These are phyloP conservation scores for Powellomyces hirtus DNA, from an alignment of 192 early-diverging fungal genomes.

Conservation along the genomic window DNA sequence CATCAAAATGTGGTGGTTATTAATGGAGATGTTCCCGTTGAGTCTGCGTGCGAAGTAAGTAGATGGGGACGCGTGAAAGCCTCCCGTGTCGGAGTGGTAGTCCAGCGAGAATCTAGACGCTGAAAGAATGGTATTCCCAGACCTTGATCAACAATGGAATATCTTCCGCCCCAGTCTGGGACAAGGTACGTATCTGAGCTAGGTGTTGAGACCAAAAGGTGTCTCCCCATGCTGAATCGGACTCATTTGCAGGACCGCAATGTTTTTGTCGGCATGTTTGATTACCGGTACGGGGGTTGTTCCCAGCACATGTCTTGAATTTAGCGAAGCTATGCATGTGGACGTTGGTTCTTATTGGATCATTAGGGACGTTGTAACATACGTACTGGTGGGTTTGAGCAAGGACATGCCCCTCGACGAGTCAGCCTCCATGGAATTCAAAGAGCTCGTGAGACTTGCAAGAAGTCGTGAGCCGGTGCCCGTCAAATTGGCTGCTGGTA, in stretches of 20 bases:
- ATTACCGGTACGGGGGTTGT: conserved; percentile 62
- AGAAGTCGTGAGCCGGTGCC: conserved; percentile 52
- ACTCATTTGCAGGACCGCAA: conserved; percentile 29
- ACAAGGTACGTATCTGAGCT: conserved; percentile 20
- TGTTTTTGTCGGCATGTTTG: conserved; percentile 81
- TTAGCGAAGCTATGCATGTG: no score
- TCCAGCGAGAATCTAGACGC: neutral
- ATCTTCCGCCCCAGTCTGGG: conserved; percentile 79
- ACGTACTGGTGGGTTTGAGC: conserved; percentile 64
- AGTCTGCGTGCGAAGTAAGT: conserved; percentile 24
- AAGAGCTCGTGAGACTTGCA: conserved; percentile 55
- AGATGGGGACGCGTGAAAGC: no score
- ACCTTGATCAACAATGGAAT: conserved; percentile 70
- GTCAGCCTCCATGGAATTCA: conserved; percentile 47
- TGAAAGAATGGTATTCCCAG: neutral
- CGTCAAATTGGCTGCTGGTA: conserved; percentile 60
- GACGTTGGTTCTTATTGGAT: no score
- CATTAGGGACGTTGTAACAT: conserved; percentile 71
- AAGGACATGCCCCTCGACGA: conserved; percentile 44
- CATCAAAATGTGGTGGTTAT: conserved; percentile 28
- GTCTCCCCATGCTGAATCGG: neutral
- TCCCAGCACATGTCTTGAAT: no score
- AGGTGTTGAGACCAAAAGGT: neutral
- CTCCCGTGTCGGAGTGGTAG: neutral
- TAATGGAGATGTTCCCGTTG: conserved; percentile 20